A percentile compares a stretch with the other conserved stretches of the same genome.
These are phyloP conservation scores for Xylaria sp. DNA, from an alignment of 2,329 filamentous ascomycete genomes.

Conservation along the genomic window DNA sequence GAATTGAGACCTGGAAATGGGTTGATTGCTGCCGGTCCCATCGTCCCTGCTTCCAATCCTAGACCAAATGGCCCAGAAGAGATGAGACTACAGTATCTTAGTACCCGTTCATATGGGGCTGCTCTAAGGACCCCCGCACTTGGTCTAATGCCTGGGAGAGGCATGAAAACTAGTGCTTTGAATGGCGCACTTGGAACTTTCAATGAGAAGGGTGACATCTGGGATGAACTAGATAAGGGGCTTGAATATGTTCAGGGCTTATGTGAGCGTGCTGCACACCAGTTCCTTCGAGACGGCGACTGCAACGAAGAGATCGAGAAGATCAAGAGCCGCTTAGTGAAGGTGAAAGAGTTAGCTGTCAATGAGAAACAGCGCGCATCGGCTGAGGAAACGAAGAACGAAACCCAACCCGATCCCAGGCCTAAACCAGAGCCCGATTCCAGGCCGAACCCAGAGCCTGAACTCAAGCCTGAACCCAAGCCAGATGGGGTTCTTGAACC, in stretches of 20 bases:
- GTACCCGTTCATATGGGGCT: conserved; percentile 53
- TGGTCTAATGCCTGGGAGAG: conserved; percentile 42
- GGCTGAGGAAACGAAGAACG: conserved; percentile 58
- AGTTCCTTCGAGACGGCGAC: conserved; percentile 87
- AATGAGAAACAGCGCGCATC: conserved; percentile 67
- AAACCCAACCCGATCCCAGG: conserved; percentile 11
- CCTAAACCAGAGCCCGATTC: not conserved
- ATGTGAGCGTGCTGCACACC: conserved; percentile 88
- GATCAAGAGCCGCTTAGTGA: conserved; percentile 71
- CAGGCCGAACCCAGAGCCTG: not conserved
- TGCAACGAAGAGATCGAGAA: conserved; percentile 80
- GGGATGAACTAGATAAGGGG: conserved; percentile 79
- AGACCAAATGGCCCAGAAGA: conserved; percentile 37
- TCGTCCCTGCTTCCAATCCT: conserved; percentile 22
- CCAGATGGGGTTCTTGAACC: not conserved
- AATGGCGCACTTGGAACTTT: conserved; percentile 43
- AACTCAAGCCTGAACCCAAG: not conserved
- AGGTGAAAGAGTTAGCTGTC: conserved; percentile 70
- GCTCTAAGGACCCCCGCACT: conserved; percentile 37
- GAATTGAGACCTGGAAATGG: conserved; percentile 46
- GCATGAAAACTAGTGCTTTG: conserved; percentile 43
- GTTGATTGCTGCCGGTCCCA: conserved; percentile 41
- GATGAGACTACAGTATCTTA: conserved; percentile 52
- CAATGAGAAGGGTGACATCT: conserved; percentile 60
- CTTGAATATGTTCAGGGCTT: conserved; percentile 83